phyloP scores from a whole-genome alignment of 805 yeast genomes.

The Candida oleophila region DNA sequence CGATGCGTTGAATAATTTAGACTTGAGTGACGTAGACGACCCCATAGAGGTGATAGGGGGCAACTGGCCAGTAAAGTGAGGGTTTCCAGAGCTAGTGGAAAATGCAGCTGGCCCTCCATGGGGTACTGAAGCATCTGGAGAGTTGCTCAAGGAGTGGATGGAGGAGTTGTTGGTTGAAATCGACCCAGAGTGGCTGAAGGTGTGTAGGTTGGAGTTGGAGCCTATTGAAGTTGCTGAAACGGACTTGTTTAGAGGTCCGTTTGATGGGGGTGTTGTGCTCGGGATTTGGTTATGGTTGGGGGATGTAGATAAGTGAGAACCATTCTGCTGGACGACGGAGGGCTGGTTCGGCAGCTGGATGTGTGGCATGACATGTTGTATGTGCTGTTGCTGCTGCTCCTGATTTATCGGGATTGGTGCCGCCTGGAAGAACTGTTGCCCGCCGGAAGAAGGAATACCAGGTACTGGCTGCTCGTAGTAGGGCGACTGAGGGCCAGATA shows the following conservation, averaged over 20 bases:
- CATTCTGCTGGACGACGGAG: not conserved
- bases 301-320: not conserved
- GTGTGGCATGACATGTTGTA: no score
- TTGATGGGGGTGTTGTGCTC: not conserved
- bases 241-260: conserved; percentile 15
- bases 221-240: conserved; percentile 26
- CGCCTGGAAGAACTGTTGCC: conserved; percentile 7
- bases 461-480: conserved; percentile 7
- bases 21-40: conserved; percentile 6
- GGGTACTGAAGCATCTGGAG: conserved; percentile 25
- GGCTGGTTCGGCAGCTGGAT: no score
- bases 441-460: conserved; percentile 7
- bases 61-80: conserved; percentile 7
- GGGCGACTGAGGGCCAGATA: conserved; percentile 8
- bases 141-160: conserved; percentile 29
- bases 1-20: conserved; percentile 14
- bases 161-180: conserved; percentile 26
- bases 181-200: conserved; percentile 25
- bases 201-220: conserved; percentile 11
- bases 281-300: not conserved
- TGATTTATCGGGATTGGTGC: not conserved
- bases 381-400: conserved; percentile 12
- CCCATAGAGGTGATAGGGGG: conserved; percentile 7
- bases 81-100: conserved; percentile 7
- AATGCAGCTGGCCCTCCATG: not conserved